A percentile compares a stretch with the other conserved stretches of the same genome.
Conservation (phyloP, 306 rosid species). For the Prunus mira region DNA sequence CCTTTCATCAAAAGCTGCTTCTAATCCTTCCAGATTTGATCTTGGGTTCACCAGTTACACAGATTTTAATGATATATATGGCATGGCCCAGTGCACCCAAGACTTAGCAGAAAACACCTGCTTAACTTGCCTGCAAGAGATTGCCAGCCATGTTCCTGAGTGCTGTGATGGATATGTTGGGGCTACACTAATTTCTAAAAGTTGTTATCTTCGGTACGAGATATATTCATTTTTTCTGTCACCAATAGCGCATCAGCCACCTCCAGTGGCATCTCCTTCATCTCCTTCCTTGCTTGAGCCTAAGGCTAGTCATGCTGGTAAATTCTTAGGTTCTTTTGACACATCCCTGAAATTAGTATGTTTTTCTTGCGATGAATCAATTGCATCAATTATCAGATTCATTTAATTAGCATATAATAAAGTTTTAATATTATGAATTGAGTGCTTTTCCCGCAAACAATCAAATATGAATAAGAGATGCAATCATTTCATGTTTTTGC, state of each 20-base stretch:
- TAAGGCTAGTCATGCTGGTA: slow-evolving; percentile 4
- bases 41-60: slow-evolving; percentile 3
- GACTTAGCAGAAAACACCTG: slow-evolving; percentile 16
- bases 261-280: not conserved
- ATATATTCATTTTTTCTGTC: slow-evolving; percentile 8
- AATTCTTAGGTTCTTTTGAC: not conserved
- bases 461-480: not conserved
- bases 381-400: not conserved
- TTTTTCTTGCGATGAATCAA: not conserved
- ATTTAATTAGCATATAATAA: not conserved
- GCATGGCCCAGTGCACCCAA: slow-evolving; percentile 27
- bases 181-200: slow-evolving; percentile 2
- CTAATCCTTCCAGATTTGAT: slow-evolving; percentile 23
- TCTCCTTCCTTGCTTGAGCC: slow-evolving; percentile 8
- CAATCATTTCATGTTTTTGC: slow-evolving; percentile 9
- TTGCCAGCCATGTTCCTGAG: not conserved
- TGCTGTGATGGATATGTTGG: slow-evolving; percentile 7
- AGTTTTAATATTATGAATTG: not conserved
- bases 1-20: slow-evolving; percentile 17
- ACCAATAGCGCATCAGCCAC: not conserved
- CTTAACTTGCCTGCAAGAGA: slow-evolving; percentile 26
- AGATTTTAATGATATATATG: slow-evolving; percentile 1
- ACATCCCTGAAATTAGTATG: not conserved
- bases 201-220: slow-evolving; percentile 32
- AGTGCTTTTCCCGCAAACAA: not conserved